Evolutionary conservation across 202 grass and related monocot species (phyloP).

Genomic region (Carex arenaria): DNA sequence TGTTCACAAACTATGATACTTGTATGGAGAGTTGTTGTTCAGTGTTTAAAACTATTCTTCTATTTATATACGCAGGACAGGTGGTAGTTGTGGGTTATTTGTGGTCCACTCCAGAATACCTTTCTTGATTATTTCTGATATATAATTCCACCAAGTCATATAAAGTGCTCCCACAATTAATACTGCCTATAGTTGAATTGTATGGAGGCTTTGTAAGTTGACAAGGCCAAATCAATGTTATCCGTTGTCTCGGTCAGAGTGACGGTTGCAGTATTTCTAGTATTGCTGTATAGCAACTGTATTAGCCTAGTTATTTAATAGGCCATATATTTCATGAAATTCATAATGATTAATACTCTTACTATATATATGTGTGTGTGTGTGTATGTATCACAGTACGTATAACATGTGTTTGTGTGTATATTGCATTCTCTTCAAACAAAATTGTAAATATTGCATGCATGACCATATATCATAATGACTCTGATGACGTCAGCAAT

Average conservation of each 20-base stretch:
- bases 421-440: too few relatives aligned
- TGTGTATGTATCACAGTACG: too few relatives aligned
- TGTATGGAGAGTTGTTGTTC: not conserved
- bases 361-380: too few relatives aligned
- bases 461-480: too few relatives aligned
- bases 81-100: slow-evolving; percentile 4
- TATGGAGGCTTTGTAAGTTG: not conserved
- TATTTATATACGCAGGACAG: not conserved
- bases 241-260: not conserved
- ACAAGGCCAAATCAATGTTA: not conserved
- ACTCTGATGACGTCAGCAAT: too few relatives aligned
- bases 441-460: too few relatives aligned
- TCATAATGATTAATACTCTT: too few relatives aligned
- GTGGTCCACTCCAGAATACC: not conserved
- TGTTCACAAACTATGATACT: not conserved
- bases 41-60: not conserved
- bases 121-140: not conserved
- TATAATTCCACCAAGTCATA: not conserved
- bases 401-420: too few relatives aligned
- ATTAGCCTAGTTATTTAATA: too few relatives aligned
- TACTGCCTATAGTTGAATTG: not conserved
- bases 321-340: too few relatives aligned
- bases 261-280: too few relatives aligned
- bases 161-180: not conserved
- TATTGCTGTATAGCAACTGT: too few relatives aligned